Percentiles rank a stretch among this genome's conserved stretches.
These are phyloP conservation scores for Naematelia aurantialba DNA, from an alignment of 768 basidiomycete species.

Conservation along the genomic window DNA sequence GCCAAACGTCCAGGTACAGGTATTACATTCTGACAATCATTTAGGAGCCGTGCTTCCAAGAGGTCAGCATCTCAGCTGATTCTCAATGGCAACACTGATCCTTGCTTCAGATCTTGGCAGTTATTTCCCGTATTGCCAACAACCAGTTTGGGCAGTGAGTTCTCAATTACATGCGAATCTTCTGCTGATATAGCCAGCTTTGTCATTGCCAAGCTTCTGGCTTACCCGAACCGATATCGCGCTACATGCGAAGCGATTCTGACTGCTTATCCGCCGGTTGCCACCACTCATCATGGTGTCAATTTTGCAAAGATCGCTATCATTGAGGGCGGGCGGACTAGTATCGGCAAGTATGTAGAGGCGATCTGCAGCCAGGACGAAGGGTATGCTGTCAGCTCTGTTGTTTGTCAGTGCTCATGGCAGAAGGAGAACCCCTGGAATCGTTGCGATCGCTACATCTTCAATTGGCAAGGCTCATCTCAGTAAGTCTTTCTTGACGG, in stretches of 20 bases:
- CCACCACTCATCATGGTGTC: constrained; percentile 44
- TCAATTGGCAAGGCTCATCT: constrained; percentile 42
- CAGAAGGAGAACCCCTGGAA: constrained; percentile 34
- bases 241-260: constrained; percentile 39
- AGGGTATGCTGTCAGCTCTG: constrained; percentile 23
- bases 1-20: neutral
- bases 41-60: constrained; percentile 39
- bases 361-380: constrained; percentile 35
- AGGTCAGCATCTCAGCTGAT: constrained; percentile 17
- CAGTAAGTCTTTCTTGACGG: constrained; percentile 16
- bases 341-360: constrained; percentile 38
- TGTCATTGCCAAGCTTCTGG: constrained; percentile 45
- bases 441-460: constrained; percentile 44
- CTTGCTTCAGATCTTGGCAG: constrained; percentile 29
- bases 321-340: constrained; percentile 26
- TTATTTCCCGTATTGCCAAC: constrained; percentile 42
- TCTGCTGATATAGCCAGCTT: constrained; percentile 27
- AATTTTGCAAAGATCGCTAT: constrained; percentile 45
- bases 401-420: neutral
- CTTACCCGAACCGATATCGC: constrained; percentile 23
- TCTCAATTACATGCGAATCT: neutral
- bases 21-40: neutral
- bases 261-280: constrained; percentile 39
- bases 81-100: neutral
- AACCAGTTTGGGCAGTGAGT: constrained; percentile 48